Percentiles rank a stretch among this genome's conserved stretches.
phyloP scores from a whole-genome alignment of 306 rosid genomes.

The Medicago arabica region DNA sequence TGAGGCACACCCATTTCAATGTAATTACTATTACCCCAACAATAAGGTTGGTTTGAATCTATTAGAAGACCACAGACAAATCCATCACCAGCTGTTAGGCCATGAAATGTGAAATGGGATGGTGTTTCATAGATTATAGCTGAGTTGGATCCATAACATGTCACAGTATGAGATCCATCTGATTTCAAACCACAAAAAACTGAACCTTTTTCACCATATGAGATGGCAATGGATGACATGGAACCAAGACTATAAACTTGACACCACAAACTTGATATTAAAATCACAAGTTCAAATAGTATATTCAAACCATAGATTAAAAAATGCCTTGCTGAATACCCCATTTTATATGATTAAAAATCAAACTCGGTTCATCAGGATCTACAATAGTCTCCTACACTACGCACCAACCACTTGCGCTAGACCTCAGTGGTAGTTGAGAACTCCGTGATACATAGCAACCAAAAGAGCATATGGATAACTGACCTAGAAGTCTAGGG shows the following conservation, averaged over 20 bases:
- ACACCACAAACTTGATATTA: slow-evolving; percentile 50
- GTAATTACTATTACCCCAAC: slow-evolving; percentile 84
- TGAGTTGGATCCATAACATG: slow-evolving; percentile 82
- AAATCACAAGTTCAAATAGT: slow-evolving; percentile 45
- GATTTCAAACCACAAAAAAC: slow-evolving; percentile 77
- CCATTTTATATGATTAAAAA: background rate
- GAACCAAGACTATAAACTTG: slow-evolving; percentile 82
- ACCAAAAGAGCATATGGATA: slow-evolving; percentile 5
- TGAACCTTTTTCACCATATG: slow-evolving; percentile 90
- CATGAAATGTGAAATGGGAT: slow-evolving; percentile 59
- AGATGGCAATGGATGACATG: slow-evolving; percentile 82
- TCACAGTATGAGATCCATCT: slow-evolving; percentile 87
- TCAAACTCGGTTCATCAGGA: background rate
- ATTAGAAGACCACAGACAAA: slow-evolving; percentile 90
- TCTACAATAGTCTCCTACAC: background rate
- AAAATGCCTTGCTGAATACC: slow-evolving; percentile 32
- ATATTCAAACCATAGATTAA: slow-evolving; percentile 48
- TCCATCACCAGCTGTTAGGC: slow-evolving; percentile 85
- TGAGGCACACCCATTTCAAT: slow-evolving; percentile 91
- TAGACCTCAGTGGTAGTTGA: background rate
- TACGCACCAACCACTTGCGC: background rate
- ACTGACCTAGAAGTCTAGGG: no score
- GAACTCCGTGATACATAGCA: slow-evolving; percentile 34
- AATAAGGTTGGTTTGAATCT: slow-evolving; percentile 81
- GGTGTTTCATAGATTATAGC: slow-evolving; percentile 84